A percentile compares a stretch with the other conserved stretches of the same genome.
These are phyloP conservation scores for Hypholoma sublateritium DNA, from an alignment of 768 basidiomycete genomes.

Conservation along the genomic window DNA sequence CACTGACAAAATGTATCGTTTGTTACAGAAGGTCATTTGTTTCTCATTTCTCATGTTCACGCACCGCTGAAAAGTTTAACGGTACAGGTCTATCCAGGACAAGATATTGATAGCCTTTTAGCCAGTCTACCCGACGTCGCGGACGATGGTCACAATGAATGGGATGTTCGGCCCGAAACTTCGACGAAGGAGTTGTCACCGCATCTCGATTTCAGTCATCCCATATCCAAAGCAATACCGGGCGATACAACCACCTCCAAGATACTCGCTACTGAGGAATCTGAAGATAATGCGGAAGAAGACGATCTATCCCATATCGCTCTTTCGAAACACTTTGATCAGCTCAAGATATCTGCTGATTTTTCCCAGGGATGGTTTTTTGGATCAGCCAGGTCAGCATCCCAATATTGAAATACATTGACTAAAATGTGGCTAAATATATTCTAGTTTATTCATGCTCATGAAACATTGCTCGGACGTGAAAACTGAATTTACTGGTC, in stretches of 20 bases:
- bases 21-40: conserved; percentile 28
- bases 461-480: conserved; percentile 40
- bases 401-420: neutral
- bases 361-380: conserved; percentile 36
- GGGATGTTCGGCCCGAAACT: neutral
- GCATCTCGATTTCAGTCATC: conserved; percentile 11
- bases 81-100: conserved; percentile 21
- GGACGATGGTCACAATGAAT: neutral
- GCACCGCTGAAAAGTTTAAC: neutral
- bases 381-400: conserved; percentile 35
- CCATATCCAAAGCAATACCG: conserved; percentile 10
- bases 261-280: conserved; percentile 8
- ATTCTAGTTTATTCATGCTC: conserved; percentile 40
- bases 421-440: neutral
- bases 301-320: conserved; percentile 33
- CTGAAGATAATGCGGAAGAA: conserved; percentile 19
- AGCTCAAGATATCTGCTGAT: conserved; percentile 25
- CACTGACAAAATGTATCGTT: conserved; percentile 25
- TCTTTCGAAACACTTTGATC: conserved; percentile 30
- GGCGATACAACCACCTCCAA: conserved; percentile 8
- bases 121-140: neutral
- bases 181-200: neutral
- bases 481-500: conserved; percentile 38
- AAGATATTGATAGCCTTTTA: conserved; percentile 18
- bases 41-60: no score